A percentile compares a stretch with the other conserved stretches of the same genome.
phyloP scores from a whole-genome alignment of 2,329 filamentous ascomycete genomes.

The Dactylellina leptospora region DNA sequence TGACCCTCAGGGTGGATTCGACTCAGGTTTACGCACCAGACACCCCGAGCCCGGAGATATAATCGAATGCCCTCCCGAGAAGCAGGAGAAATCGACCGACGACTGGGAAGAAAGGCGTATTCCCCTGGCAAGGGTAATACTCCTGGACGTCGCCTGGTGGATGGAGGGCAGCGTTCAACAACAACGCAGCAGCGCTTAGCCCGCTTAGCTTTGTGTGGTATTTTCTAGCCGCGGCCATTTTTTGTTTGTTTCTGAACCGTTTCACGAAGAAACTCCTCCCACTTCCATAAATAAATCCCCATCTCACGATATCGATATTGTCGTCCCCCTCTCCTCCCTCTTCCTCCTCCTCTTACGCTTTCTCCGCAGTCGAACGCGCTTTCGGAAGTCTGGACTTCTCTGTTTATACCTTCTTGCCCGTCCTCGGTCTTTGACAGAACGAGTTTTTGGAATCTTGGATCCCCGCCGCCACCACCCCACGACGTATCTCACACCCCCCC shows the following conservation, averaged over 20 bases:
- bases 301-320: conserved; percentile 7
- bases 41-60: too few species aligned
- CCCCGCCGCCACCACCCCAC: conserved; percentile 15
- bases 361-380: conserved; percentile 21
- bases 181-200: conserved; percentile 43
- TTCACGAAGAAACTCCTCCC: conserved; percentile 44
- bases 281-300: conserved; percentile 42
- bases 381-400: conserved; percentile 51
- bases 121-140: too few species aligned
- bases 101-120: too few species aligned
- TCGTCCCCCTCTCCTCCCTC: conserved; percentile 1
- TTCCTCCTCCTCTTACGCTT: neutral
- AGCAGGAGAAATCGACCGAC: too few species aligned
- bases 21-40: too few species aligned
- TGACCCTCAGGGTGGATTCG: too few species aligned
- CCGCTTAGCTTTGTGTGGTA: conserved; percentile 44
- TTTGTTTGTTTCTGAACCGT: conserved; percentile 48
- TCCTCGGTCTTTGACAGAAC: conserved; percentile 52
- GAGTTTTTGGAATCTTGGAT: conserved; percentile 42
- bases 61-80: too few species aligned
- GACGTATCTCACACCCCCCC: neutral
- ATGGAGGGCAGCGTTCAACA: neutral
- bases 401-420: conserved; percentile 30
- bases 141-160: too few species aligned
- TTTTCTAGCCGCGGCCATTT: conserved; percentile 42